Conservation (phyloP, 2,329 filamentous ascomycete species). For the Aspergillus texensis region DNA sequence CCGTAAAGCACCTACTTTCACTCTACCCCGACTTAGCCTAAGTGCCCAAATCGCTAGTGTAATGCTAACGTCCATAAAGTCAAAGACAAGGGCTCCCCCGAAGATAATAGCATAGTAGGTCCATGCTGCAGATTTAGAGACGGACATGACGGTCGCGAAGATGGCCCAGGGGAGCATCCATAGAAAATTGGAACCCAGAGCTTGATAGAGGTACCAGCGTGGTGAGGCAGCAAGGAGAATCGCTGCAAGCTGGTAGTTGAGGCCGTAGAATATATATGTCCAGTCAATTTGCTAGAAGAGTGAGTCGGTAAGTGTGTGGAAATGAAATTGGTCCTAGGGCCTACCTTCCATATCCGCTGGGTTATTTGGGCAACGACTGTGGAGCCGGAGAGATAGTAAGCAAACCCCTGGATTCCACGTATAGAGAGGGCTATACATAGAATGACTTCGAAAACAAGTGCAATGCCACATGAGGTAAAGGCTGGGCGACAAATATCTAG, state of each 20-base stretch:
- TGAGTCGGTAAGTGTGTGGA: too few species aligned
- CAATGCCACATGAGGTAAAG: constrained; percentile 53
- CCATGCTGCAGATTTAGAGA: constrained; percentile 20
- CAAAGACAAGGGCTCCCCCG: constrained; percentile 26
- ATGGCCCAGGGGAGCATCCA: constrained; percentile 75
- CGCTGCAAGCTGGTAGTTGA: constrained; percentile 63
- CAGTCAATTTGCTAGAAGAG: too few species aligned
- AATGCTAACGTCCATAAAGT: constrained; percentile 20
- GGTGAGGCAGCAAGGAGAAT: constrained; percentile 67
- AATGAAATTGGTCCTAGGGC: too few species aligned
- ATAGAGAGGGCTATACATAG: constrained; percentile 65
- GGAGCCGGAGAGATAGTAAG: constrained; percentile 62
- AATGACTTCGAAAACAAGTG: constrained; percentile 55
- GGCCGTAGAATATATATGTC: constrained; percentile 26
- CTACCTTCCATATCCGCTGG: constrained; percentile 63
- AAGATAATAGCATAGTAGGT: constrained; percentile 26
- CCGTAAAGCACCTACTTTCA: too few species aligned
- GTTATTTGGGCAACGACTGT: constrained; percentile 62
- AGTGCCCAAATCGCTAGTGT: neutral
- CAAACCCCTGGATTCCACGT: constrained; percentile 63
- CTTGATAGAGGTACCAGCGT: constrained; percentile 69
- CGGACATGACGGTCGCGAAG: constrained; percentile 35
- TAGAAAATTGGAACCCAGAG: constrained; percentile 65
- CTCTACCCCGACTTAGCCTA: too few species aligned
- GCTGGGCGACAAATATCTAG: constrained; percentile 56